Evolutionary conservation across 305 asterid species (phyloP).

Genomic region (Solanum hybrid): DNA sequence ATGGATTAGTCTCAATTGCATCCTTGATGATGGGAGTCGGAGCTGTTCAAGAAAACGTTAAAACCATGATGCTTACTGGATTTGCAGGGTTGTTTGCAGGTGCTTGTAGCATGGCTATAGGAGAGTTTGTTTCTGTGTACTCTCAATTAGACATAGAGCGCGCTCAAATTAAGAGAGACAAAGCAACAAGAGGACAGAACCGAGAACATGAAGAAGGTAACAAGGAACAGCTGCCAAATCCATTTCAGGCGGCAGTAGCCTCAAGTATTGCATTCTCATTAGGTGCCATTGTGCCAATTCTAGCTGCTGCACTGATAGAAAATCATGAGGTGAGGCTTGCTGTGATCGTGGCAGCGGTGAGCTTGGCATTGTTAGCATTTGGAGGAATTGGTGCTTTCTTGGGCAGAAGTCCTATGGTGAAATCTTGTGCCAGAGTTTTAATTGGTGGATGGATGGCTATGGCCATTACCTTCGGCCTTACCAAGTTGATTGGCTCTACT

Average conservation of each 20-base stretch:
- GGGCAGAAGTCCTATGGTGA: slow-evolving; percentile 33
- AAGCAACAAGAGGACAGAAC: background rate
- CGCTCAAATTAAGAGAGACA: slow-evolving; percentile 35
- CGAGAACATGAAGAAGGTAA: background rate
- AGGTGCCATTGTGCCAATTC: slow-evolving; percentile 44
- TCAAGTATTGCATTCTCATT: slow-evolving; percentile 39
- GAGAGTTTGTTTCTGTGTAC: slow-evolving; percentile 51
- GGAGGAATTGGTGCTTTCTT: slow-evolving; percentile 39
- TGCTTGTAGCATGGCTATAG: slow-evolving; percentile 67
- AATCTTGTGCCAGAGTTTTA: slow-evolving; percentile 31
- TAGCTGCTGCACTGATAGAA: slow-evolving; percentile 34
- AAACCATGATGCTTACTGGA: slow-evolving; percentile 46
- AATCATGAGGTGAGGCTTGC: slow-evolving; percentile 31
- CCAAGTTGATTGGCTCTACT: slow-evolving; percentile 29
- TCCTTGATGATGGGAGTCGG: slow-evolving; percentile 51
- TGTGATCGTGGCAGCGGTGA: slow-evolving; percentile 40
- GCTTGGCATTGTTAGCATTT: slow-evolving; percentile 34
- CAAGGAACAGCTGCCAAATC: slow-evolving; percentile 32
- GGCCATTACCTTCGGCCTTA: slow-evolving; percentile 44
- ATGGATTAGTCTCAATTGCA: slow-evolving; percentile 43
- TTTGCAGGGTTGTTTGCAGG: slow-evolving; percentile 46
- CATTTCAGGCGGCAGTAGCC: slow-evolving; percentile 42
- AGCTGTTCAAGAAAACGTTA: slow-evolving; percentile 36
- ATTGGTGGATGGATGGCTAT: slow-evolving; percentile 54
- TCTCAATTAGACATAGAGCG: slow-evolving; percentile 45